Evolutionary conservation across 805 yeast species (phyloP), one percentile per base, ranked within the genome.

Genomic region (Saccharomycopsis sp.): DNA sequence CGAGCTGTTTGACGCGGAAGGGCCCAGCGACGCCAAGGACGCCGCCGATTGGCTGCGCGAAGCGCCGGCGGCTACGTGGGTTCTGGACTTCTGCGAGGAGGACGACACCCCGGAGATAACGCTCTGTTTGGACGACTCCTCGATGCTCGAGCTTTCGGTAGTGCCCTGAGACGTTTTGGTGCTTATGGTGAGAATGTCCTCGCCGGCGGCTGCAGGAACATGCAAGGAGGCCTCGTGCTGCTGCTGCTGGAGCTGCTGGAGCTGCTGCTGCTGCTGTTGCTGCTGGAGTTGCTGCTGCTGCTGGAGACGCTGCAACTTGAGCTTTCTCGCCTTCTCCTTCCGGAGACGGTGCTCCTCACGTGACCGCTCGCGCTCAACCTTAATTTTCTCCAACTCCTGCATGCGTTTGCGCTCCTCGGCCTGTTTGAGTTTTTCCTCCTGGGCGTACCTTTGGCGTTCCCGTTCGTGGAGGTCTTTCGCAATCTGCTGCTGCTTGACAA

Each of bases 271-370:
- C 15, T 52, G 44, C 15, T 41, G 51, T 24, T 34, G 50, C 16
- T 29, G 15, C 12, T 14, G 18, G 14, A 24, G 24, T 15, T 41
- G 55, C 21, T 52, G 29, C 40, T 40, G 14, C 14, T 46, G 21
- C 29, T 46, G 12, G 14, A 18, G 41, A n/a, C 29, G 23, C n/a
- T 46, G 52, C 2, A 24, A 24, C 40, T 23, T 29, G 2, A 50
- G 9, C 44, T 41, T 51, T 55, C 54, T 52, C 16, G 24, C 20
- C 24, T 46, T 52, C 34, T 52, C 37, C 34, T 37, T 44, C n/a
- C 52, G 46, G 9, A 47, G 52, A 37, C 18, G 20, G 15, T 34
- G 46, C 24, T 52, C 54, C 21, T 29, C 47, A 20, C 37, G 34
- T 7, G 9, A 24, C 24, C 51, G 18, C 21, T 48, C 51, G n/a